phyloP scores from a whole-genome alignment of 148 eudicot species.

The Fagopyrum tataricum region DNA sequence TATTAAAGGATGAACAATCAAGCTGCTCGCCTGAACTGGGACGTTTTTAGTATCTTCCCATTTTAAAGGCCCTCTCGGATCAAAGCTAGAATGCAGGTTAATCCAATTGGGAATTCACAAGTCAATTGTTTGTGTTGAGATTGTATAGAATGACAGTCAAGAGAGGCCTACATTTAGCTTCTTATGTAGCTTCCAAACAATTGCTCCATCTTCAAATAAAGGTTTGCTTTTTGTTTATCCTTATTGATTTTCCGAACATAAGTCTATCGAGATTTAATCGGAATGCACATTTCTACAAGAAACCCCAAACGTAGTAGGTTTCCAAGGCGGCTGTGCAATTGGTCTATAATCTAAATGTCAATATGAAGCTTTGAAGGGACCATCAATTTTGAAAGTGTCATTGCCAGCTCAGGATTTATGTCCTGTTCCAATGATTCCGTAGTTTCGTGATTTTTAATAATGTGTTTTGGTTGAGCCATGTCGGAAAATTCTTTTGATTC shows the following conservation, averaged over 20 bases:
- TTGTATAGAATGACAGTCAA: not conserved
- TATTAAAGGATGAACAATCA: not conserved
- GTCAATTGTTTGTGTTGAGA: conserved; percentile 3
- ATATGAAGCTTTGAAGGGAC: not conserved
- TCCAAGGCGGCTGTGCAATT: too few species aligned
- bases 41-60: not conserved
- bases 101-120: not conserved
- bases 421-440: not conserved
- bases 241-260: not conserved
- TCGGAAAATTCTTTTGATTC: not conserved
- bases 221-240: not conserved
- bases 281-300: not conserved
- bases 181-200: not conserved
- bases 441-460: not conserved
- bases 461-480: not conserved
- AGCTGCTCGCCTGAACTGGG: not conserved
- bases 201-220: not conserved
- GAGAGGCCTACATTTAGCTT: conserved; percentile 3
- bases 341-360: not conserved
- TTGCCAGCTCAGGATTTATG: not conserved
- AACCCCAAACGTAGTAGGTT: too few species aligned
- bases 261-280: not conserved
- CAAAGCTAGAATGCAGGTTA: not conserved
- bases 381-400: not conserved
- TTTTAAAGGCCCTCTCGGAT: not conserved